Base-by-base conservation (phyloP, 495 filamentous ascomycete species). In the Staphylotrichum tortipilum region DNA sequence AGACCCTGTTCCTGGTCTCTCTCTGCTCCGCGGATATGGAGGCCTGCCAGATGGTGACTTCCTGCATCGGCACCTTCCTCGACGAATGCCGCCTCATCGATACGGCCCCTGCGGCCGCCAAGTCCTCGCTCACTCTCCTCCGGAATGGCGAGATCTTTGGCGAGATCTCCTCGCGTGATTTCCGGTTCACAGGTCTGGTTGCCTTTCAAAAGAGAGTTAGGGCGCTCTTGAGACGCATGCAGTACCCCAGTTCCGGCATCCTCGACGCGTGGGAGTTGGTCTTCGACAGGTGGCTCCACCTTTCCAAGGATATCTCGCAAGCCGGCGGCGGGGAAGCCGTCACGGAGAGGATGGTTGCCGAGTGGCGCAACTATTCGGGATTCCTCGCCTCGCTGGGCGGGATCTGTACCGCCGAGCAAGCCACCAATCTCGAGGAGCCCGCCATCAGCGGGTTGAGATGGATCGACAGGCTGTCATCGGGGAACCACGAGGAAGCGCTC, bases 311-410 rank as follows among this genome's bases (percentile, higher is more conserved):
- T 41, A 73, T 82, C 1, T 75, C 78, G 11, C 74, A 70, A 22
- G 62, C 67, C 0, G 60, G 67, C 28, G 56, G 61, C 22, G 56
- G 61, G 7, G 75, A 78, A 8, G 64, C 56, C n/a, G 60, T 78
- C 7, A 70, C 78, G 12, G 80, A 83, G 47, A 67, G 64, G 36
- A 58, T 66, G 18, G 70, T 82, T 21, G 72, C 74, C 9, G 80
- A 83, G 54, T 84, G 80, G 80, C 72, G 80, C 26, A 84, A 84
- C 54, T 77, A 78, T 47, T 81, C 79, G 4, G 80, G 80, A 4
- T 83, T 84, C 58, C 71, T 84, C 14, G 80, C 80, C 17, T 81
- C 80, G 3, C 66, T 84, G 29, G 80, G 79, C n/a, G 80, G 80
- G 4, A 72, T 76, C 44, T 84, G 80, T 59, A 80, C 80, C n/a